Percentiles rank a stretch among this genome's conserved stretches.
Conservation (phyloP, 495 filamentous ascomycete species). For the Penicillium flavigenum region DNA sequence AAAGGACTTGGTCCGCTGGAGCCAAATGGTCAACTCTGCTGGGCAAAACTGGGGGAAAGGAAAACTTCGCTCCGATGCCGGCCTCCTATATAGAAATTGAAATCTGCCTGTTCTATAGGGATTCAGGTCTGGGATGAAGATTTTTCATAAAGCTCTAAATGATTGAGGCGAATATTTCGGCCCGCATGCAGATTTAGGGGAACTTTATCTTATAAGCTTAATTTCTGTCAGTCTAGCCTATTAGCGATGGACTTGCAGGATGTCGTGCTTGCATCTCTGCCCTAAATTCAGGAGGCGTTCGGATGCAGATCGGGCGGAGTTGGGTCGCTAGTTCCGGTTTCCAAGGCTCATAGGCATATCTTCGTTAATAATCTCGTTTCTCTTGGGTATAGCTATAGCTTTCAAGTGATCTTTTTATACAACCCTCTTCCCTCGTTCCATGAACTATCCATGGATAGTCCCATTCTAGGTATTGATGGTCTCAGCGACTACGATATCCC, state of each 20-base stretch:
- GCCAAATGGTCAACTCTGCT: neutral
- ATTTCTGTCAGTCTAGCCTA: slow-evolving; percentile 1
- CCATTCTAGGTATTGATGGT: no score
- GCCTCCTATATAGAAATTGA: neutral
- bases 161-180: neutral
- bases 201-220: neutral
- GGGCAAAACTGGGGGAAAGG: slow-evolving; percentile 17
- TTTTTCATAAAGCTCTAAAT: neutral
- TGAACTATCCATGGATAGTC: no score
- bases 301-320: neutral
- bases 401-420: no score
- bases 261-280: neutral
- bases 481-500: no score
- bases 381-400: neutral
- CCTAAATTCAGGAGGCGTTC: neutral
- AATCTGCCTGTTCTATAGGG: neutral
- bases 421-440: no score
- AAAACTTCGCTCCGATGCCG: slow-evolving; percentile 17
- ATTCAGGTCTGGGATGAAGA: neutral
- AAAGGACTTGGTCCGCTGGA: neutral
- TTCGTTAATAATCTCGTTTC: neutral
- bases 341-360: neutral
- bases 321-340: neutral
- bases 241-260: neutral
- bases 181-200: neutral